A percentile compares a stretch with the other conserved stretches of the same genome.
phyloP scores from a whole-genome alignment of 2,329 filamentous ascomycete species.

The Diaporthe sp. region DNA sequence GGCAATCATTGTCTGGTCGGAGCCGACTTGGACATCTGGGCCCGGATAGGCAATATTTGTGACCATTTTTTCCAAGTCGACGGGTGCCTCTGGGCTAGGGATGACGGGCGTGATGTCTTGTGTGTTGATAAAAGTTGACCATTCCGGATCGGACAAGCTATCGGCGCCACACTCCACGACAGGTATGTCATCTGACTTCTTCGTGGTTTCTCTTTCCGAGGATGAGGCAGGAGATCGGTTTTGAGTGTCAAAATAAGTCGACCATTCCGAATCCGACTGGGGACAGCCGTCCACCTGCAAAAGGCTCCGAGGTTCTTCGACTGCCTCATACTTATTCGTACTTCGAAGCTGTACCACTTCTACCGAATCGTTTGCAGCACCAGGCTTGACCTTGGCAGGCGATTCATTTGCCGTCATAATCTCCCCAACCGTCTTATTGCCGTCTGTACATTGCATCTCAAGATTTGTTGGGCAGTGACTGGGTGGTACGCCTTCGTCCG shows the following conservation, averaged over 20 bases:
- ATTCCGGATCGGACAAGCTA: constrained; percentile 19
- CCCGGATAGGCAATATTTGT: neutral
- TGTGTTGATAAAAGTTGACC: constrained; percentile 35
- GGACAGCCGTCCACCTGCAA: neutral
- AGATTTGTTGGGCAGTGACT: neutral
- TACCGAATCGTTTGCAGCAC: neutral
- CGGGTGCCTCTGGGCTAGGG: neutral
- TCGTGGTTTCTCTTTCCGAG: neutral
- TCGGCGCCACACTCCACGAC: constrained; percentile 16
- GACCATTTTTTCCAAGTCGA: neutral
- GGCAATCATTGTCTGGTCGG: neutral
- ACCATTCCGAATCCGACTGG: constrained; percentile 29
- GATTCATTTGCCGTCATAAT: neutral
- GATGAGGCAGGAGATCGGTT: neutral
- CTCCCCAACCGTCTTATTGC: neutral
- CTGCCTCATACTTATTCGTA: neutral
- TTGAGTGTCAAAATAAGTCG: constrained; percentile 27
- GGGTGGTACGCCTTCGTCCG: neutral
- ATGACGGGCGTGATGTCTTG: constrained; percentile 18
- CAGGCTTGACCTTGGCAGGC: neutral
- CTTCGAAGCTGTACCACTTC: neutral
- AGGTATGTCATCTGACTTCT: neutral
- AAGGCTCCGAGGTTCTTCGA: neutral
- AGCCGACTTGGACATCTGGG: neutral
- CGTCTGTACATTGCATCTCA: neutral